Base-by-base conservation (phyloP, 805 yeast genomes). In the Wickerhamiella brachini region DNA sequence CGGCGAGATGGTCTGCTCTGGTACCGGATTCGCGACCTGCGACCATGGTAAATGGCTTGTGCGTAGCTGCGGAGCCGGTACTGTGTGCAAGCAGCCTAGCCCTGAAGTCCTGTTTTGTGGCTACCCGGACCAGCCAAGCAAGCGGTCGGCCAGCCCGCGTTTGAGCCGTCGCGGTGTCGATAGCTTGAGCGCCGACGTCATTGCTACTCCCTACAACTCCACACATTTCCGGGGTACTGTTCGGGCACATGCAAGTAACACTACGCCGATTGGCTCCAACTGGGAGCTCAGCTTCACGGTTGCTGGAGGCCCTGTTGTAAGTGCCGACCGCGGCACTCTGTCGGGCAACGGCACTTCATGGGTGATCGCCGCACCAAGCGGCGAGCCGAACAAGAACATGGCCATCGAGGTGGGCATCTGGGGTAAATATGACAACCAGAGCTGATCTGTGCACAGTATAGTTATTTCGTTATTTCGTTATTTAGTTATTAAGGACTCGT, bases 11-110 rank as follows among this genome's bases (percentile, higher is more conserved):
- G 50, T 54, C 2, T 63, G 67, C 51, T 53, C 53, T 15, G 65
- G 65, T 18, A 47, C 54, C 23, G 59, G 55, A 5, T 62, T 51
- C 41, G 65, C 60, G 10, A 56, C 53, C 20, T 63, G 67, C 47
- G 56, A 53, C 44, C 53, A 55, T 55, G 62, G 62, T 13, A 46
- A 48, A 2, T 62, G 67, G 67, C 58, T 59, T 13, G 58, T 60
- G 18, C 59, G 66, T 6, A 52, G 54, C n/a, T 63, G 67, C 49
- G 61, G 55, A 9, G 56, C 63, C 20, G 66, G 66, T 17, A 57
- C 64, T n/a, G 58, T 53, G 23, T 63, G 66, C 55, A 51, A 53
- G 45, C 45, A 50, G 15, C 50, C 46, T 22, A 60, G 59, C 38
- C 17, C 13, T 8, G 48, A 55, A 15, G 41, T 48, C 13, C 51